Conservation (phyloP, 2,329 filamentous ascomycete species). For the Juglanconis juglandina region DNA sequence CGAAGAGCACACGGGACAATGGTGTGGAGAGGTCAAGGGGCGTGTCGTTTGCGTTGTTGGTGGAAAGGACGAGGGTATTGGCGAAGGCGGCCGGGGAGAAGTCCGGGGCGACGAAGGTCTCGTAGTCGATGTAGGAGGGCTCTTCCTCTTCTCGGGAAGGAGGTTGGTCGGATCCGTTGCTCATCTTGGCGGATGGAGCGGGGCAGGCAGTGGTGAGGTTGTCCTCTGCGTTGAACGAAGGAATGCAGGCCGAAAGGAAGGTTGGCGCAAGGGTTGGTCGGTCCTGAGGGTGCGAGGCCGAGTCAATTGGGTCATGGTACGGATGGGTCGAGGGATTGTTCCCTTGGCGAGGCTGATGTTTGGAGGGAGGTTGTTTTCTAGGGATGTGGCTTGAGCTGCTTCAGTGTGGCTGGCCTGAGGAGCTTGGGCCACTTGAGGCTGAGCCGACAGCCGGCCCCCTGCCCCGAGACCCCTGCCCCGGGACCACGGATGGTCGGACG, state of each 20-base stretch:
- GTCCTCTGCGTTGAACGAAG: not conserved
- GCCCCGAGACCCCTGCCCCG: no score
- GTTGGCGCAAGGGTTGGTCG: not conserved
- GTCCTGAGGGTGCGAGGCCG: no score
- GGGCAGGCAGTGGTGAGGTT: not conserved
- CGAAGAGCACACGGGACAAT: conserved; percentile 88
- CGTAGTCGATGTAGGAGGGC: conserved; percentile 92
- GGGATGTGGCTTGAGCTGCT: not conserved
- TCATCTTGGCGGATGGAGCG: conserved; percentile 3
- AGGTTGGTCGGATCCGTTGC: conserved; percentile 27
- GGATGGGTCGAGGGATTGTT: not conserved
- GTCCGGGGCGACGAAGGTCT: conserved; percentile 76
- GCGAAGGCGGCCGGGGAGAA: conserved; percentile 83
- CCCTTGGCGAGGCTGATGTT: not conserved
- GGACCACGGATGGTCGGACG: no score
- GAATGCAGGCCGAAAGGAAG: not conserved
- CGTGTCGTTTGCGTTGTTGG: conserved; percentile 87
- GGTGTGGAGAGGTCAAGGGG: conserved; percentile 92
- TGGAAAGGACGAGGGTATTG: conserved; percentile 81
- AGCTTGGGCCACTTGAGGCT: not conserved
- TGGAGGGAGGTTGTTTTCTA: not conserved
- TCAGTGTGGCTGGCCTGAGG: not conserved
- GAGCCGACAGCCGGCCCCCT: not conserved
- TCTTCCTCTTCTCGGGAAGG: conserved; percentile 46
- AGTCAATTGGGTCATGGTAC: not conserved